Evolutionary conservation across 73 alveolate genomes (phyloP), one percentile per base, ranked within the genome.

Genomic region (Paramecium primaurelia): DNA sequence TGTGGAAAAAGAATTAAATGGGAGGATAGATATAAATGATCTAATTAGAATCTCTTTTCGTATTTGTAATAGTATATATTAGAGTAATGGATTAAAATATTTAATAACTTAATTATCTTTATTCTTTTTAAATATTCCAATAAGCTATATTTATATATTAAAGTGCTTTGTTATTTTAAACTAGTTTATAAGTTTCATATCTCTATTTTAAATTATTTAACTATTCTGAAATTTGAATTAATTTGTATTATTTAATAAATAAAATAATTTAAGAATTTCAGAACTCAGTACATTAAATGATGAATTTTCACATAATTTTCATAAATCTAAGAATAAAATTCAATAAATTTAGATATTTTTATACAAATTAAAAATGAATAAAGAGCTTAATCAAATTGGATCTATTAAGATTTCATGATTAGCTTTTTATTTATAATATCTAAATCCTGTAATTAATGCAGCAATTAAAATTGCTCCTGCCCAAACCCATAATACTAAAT

Each of bases 1-100:
- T 0, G 49, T 58, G 92, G 92, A 84, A 84, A 22, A 45, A 84
- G 59, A 32, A 77, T 71, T 10, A 90, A 9, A 58, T 59, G 93
- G 91, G 77, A 42, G 30, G 89, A 44, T 38, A 38, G 9, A 59
- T 58, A 58, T 4, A 4, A 49, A 16, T 49, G 25, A 59, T 59
- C 20, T 22, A 59, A 11, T 59, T 14, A 59, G 12, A 49, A 49
- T 49, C 60, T 49, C 60, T n/a, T 16, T 49, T 16, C 60, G 1
- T 42, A 42, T 42, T 42, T 42, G 54, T 49, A 49, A 49, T 49
- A 49, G 60, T 49, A 1, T 49, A 4, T 49, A 49, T 49, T 16
- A 49, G 28, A 16, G 25, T 49, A 49, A 49, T 49, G 60, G 7
- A 25, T 49, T 16, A 49, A 16, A 49, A 49, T 14, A 3, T 49